Evolutionary conservation across 106 monocot species (phyloP), one percentile per base, ranked within the genome.

Genomic region (Ottelia alismoides): DNA sequence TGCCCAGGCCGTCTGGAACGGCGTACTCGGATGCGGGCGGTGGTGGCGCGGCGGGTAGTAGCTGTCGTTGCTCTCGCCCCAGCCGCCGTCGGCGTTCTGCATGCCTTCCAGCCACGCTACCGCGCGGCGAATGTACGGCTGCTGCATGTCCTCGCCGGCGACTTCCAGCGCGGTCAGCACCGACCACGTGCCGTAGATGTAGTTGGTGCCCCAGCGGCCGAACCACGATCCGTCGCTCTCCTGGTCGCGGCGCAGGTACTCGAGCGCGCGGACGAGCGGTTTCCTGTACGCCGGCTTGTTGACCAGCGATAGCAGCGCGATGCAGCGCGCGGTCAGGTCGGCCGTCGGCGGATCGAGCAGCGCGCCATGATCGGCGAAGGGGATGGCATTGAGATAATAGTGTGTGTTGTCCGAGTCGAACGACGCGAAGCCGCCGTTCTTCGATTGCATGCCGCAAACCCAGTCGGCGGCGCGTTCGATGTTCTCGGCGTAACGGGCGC

Each of bases 131-230:
- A 40, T 6, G 35, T 14, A 4, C 35, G 35, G 35, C 35, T 6
- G 5, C 35, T 5, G 14, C 35, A 40, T 5, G 35, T 40, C 35
- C 35, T 40, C 35, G 35, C 35, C 35, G 9, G 35, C 35, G 9
- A 14, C 35, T 5, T 40, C 14, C 9, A 40, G 35, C 35, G 35
- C 35, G 35, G 9, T 6, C 9, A 40, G 35, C 35, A 14, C 35
- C 35, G 35, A 40, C 35, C 35, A 40, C 9, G 35, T 40, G 35
- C 35, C 35, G 35, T 40, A 40, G 35, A 40, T 40, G 35, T 6
- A 40, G 35, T 40, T 40, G 35, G 35, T 40, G 35, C 35, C 35
- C 35, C 35, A 40, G 35, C 35, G 35, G 35, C 35, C 35, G 35
- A 6, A 40, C 35, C 35, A 40, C 9, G 35, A 40, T 5, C 35